Evolutionary conservation across 805 yeast species (phyloP).

Genomic region (Myxozyma geophila): DNA sequence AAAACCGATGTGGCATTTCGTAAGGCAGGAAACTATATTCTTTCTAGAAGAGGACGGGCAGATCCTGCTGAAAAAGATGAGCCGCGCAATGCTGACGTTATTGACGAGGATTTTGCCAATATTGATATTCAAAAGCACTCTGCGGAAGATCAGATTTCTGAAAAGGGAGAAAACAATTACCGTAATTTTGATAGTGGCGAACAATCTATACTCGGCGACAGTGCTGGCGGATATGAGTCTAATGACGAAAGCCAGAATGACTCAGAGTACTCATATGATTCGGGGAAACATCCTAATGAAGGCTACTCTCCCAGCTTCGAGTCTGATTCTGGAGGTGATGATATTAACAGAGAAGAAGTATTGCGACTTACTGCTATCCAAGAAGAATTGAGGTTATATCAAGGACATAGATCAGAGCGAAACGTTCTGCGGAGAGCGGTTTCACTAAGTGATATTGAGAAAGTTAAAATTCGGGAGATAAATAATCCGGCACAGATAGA

Average conservation of each 20-base stretch:
- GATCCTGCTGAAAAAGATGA: slow-evolving; percentile 3
- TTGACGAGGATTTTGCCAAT: neutral
- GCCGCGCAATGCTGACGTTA: neutral
- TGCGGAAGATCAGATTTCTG: too few relatives aligned
- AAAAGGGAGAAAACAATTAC: too few relatives aligned
- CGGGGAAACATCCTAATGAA: neutral
- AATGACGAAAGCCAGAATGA: too few relatives aligned
- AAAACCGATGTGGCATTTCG: slow-evolving; percentile 39
- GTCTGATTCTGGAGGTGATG: too few relatives aligned
- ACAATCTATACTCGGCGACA: too few relatives aligned
- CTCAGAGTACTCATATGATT: too few relatives aligned
- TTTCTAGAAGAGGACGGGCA: slow-evolving; percentile 17
- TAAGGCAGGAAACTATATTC: slow-evolving; percentile 32
- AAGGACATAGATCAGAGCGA: neutral
- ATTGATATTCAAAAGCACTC: too few relatives aligned
- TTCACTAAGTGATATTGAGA: neutral
- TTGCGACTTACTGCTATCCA: slow-evolving; percentile 14
- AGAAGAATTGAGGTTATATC: slow-evolving; percentile 5
- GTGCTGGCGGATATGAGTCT: too few relatives aligned
- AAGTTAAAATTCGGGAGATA: too few relatives aligned
- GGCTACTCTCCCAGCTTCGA: neutral
- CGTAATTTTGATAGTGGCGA: too few relatives aligned
- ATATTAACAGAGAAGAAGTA: neutral
- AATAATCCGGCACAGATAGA: neutral
- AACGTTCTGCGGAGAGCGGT: neutral